Conservation (phyloP, 495 filamentous ascomycete species). For the Cercophora sp. region DNA sequence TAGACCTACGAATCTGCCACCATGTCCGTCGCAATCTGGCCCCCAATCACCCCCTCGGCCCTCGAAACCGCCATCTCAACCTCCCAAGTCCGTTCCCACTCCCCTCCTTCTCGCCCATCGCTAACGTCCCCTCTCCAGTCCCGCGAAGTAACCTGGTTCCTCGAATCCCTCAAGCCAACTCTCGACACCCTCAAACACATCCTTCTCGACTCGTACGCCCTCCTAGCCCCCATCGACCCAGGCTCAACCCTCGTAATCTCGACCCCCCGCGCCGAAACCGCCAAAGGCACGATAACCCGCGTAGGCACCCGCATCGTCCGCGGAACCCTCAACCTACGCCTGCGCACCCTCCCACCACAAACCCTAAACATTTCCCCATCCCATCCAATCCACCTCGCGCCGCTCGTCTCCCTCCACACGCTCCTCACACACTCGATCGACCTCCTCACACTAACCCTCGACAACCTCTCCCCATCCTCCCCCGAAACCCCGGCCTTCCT, state of each 20-base stretch:
- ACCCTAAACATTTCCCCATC: constrained; percentile 47
- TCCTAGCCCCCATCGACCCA: constrained; percentile 77
- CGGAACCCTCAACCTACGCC: constrained; percentile 52
- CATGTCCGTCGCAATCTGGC: constrained; percentile 77
- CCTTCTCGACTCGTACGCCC: constrained; percentile 79
- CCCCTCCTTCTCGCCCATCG: background rate
- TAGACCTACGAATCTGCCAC: constrained; percentile 19
- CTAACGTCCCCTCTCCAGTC: constrained; percentile 39
- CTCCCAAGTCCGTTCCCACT: constrained; percentile 53
- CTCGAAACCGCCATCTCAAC: constrained; percentile 64
- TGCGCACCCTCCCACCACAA: constrained; percentile 48
- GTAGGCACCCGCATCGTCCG: constrained; percentile 73
- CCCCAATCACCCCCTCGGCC: constrained; percentile 60
- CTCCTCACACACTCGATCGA: constrained; percentile 76
- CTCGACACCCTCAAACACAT: constrained; percentile 74
- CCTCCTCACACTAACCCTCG: constrained; percentile 70
- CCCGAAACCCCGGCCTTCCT: constrained; percentile 61
- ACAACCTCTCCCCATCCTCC: constrained; percentile 39
- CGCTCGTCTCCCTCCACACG: constrained; percentile 65
- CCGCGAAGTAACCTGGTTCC: constrained; percentile 83
- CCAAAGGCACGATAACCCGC: constrained; percentile 88
- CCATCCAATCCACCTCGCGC: constrained; percentile 59
- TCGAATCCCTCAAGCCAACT: constrained; percentile 71
- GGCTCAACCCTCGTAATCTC: constrained; percentile 84
- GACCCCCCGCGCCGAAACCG: constrained; percentile 78